A percentile compares a stretch with the other conserved stretches of the same genome.
phyloP scores from a whole-genome alignment of 805 yeast species.

The Debaryomyces maramus region DNA sequence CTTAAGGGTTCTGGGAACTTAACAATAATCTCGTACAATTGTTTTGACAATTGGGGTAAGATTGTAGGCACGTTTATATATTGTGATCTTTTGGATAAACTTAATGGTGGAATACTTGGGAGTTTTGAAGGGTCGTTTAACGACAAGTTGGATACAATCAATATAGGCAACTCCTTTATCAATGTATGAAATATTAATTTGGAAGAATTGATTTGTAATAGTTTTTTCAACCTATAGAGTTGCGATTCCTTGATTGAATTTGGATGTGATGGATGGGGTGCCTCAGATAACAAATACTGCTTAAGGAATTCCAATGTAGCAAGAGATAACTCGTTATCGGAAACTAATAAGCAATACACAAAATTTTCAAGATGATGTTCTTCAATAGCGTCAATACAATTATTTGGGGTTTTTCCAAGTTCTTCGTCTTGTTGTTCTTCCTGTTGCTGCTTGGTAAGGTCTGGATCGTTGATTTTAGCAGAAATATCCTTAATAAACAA shows the following conservation, averaged over 20 bases:
- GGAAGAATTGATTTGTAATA: conserved; percentile 51
- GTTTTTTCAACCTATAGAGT: conserved; percentile 44
- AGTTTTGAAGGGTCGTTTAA: conserved; percentile 32
- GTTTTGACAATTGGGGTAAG: conserved; percentile 60
- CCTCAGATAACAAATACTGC: conserved; percentile 71
- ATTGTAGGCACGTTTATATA: conserved; percentile 53
- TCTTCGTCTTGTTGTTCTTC: conserved; percentile 13
- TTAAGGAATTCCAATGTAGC: conserved; percentile 81
- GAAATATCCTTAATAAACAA: conserved; percentile 44
- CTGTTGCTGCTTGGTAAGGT: conserved; percentile 6
- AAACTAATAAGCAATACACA: conserved; percentile 57
- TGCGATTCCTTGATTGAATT: conserved; percentile 33
- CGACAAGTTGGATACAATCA: conserved; percentile 39
- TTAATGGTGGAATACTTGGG: conserved; percentile 21
- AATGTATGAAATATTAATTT: conserved; percentile 51
- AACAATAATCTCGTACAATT: conserved; percentile 59
- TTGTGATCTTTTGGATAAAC: conserved; percentile 53
- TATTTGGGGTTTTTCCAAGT: conserved; percentile 21
- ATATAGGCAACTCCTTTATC: conserved; percentile 59
- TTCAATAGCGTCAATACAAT: conserved; percentile 41
- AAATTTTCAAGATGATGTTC: conserved; percentile 50
- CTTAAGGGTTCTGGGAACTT: conserved; percentile 79
- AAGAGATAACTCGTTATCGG: conserved; percentile 69
- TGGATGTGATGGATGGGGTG: conserved; percentile 31
- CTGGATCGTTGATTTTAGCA: conserved; percentile 5